Conservation (phyloP, 177 flowering plant species). For the Vitis hybrid region DNA sequence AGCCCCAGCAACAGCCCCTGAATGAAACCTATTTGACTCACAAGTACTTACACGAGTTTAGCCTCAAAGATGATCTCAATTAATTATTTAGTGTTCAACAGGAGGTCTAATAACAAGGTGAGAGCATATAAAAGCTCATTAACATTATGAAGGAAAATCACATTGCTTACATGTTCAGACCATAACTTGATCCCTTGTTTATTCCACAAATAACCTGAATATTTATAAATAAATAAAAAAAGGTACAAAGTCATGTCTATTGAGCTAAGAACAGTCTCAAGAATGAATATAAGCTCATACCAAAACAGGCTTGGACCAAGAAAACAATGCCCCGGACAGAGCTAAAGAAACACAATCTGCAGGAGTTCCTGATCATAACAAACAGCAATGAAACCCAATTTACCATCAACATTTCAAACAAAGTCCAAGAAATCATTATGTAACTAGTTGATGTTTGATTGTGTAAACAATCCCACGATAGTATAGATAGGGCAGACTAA, state of each 20-base stretch:
- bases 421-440: not conserved
- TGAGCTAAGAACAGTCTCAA: not conserved
- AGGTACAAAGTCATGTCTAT: too few species aligned
- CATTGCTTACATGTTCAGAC: conserved; percentile 76
- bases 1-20: conserved; percentile 94
- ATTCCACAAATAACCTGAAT: conserved; percentile 93
- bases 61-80: not conserved
- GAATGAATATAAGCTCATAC: conserved; percentile 28
- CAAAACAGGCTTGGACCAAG: conserved; percentile 93
- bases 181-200: conserved; percentile 86
- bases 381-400: conserved; percentile 9
- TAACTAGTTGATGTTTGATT: too few species aligned
- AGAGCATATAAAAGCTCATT: not conserved
- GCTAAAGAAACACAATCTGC: conserved; percentile 95
- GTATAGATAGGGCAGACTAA: too few species aligned
- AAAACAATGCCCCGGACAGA: conserved; percentile 85
- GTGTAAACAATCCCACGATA: too few species aligned
- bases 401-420: not conserved
- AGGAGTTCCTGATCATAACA: conserved; percentile 68
- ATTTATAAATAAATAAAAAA: not conserved
- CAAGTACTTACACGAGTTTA: conserved; percentile 8
- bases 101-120: too few species aligned
- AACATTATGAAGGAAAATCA: not conserved
- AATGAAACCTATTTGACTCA: conserved; percentile 58
- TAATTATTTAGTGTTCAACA: too few species aligned